phyloP scores from a whole-genome alignment of 2,329 filamentous ascomycete species.

The Teratosphaeria gauchensis region DNA sequence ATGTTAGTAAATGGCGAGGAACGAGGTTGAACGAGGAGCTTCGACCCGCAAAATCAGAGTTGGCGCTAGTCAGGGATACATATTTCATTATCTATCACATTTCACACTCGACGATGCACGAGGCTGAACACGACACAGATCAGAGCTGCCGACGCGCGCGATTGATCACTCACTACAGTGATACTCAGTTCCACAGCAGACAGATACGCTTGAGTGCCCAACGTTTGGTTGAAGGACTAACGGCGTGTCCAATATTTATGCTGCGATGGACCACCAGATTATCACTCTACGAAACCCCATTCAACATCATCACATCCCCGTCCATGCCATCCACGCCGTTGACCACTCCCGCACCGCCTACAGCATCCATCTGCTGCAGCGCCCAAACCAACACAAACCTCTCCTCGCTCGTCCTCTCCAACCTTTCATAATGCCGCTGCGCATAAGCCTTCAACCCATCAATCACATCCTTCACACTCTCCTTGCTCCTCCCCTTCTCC shows the following conservation, averaged over 20 bases:
- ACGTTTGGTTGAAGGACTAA: too few species aligned
- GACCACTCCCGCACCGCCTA: slow-evolving; percentile 9
- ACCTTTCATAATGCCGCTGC: slow-evolving; percentile 79
- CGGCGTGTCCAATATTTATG: too few species aligned
- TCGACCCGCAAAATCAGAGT: neutral
- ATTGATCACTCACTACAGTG: too few species aligned
- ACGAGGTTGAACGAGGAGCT: neutral
- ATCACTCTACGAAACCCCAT: too few species aligned
- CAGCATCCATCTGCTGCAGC: slow-evolving; percentile 72
- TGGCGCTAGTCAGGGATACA: neutral
- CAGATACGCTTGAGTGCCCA: too few species aligned
- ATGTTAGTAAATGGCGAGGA: neutral
- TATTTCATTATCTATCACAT: neutral
- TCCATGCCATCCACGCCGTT: neutral
- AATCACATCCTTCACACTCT: slow-evolving; percentile 71
- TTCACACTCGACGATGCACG: neutral
- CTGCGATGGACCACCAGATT: too few species aligned
- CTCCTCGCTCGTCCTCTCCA: slow-evolving; percentile 87
- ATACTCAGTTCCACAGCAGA: too few species aligned
- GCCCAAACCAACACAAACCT: slow-evolving; percentile 93
- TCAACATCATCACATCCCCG: slow-evolving; percentile 1
- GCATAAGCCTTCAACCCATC: slow-evolving; percentile 85
- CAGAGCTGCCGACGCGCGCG: too few species aligned
- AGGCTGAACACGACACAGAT: too few species aligned
- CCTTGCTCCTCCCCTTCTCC: slow-evolving; percentile 34